Base-by-base conservation (phyloP, 352 stramenopile genomes). In the Phytophthora rubi region DNA sequence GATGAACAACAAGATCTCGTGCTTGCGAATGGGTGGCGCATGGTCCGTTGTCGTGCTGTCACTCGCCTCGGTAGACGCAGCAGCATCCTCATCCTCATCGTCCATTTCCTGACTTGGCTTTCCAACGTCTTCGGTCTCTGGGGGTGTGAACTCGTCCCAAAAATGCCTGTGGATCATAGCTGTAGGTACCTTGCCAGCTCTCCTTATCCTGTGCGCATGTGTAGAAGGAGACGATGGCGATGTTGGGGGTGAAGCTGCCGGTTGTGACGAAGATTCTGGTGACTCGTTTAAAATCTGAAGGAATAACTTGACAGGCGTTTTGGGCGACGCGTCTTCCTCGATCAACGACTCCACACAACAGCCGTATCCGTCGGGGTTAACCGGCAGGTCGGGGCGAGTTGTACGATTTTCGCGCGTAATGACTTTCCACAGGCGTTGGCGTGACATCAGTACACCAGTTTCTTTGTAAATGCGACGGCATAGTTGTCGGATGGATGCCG, bases 381-480 rank as follows among this genome's bases (percentile, higher is more conserved):
- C 56, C 0, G 85, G 73, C 35, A 78, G 76, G 59, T 97, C 89
- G 0, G 89, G 89, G 18, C 89, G 86, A 53, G 86, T 78, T 2
- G 88, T 97, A 7, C 88, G 80, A 64, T 97, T 97, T 68, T 95
- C 86, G 21, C 89, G 83, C 8, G 83, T 93, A 55, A 95, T 94
- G 28, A 95, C 80, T 72, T 89, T 95, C 89, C 89, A 97, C 10
- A 97, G 61, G 16, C 89, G 82, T 39, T 94, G 86, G 7, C 77
- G 81, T 6, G 69, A 49, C 42, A 94, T 80, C 0, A 86, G 85
- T 0, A 97, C 77, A 12, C 89, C 89, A 0, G 80, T 94, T 32
- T 80, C 73, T 56, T 81, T 72, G 49, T 83, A 90, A 6, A 97
- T 73, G 10, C 77, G 82, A 39, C 65, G 65, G 32, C 94, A 91